These are phyloP conservation scores for Fusarium nanum DNA, from an alignment of 2,329 filamentous ascomycete genomes.

Conservation along the genomic window DNA sequence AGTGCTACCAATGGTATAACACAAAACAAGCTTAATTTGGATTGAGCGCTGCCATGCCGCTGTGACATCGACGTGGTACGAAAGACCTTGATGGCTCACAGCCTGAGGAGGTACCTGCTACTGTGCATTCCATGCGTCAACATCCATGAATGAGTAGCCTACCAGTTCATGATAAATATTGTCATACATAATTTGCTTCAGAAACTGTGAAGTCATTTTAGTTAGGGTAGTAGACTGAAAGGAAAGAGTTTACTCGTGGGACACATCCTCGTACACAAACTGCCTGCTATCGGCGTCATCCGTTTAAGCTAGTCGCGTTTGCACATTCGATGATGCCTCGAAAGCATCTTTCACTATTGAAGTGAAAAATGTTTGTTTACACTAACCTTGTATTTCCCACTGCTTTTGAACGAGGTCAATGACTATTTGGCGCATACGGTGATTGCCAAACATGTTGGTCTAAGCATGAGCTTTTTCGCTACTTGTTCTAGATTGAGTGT, in stretches of 20 bases:
- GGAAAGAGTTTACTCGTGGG: not conserved
- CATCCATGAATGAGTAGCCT: too few relatives aligned
- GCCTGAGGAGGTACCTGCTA: not conserved
- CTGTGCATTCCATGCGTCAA: not conserved
- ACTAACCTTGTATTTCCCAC: fast-evolving
- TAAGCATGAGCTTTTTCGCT: not conserved
- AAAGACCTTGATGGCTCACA: not conserved
- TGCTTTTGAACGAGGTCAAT: fast-evolving
- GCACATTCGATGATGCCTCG: not conserved
- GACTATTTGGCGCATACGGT: not conserved
- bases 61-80: too few relatives aligned
- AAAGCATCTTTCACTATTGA: not conserved
- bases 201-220: not conserved
- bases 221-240: not conserved
- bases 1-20: not conserved
- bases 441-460: fast-evolving
- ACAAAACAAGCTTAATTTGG: not conserved
- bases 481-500: not conserved
- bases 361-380: not conserved
- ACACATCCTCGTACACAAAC: not conserved
- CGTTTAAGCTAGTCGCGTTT: not conserved
- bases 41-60: not conserved
- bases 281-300: not conserved
- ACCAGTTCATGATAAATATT: fast-evolving
- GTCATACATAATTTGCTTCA: fast-evolving